Conservation (phyloP, 352 stramenopile species). For the Elongisporangium prolatum region DNA sequence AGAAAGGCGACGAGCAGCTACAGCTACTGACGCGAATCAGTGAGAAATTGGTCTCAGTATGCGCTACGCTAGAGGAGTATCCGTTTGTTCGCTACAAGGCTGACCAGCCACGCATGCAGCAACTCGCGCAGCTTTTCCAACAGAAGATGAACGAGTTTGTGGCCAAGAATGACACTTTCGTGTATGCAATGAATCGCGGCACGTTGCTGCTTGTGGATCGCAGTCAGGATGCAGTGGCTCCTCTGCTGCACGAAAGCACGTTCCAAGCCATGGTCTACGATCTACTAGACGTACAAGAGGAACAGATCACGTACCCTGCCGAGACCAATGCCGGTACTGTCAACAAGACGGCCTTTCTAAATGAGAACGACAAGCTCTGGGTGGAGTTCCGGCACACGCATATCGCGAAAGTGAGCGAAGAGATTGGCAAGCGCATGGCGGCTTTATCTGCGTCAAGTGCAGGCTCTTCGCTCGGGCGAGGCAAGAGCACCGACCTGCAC, state of each 20-base stretch:
- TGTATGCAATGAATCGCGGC: conserved; percentile 83
- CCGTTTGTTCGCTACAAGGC: conserved; percentile 93
- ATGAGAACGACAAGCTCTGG: conserved; percentile 97
- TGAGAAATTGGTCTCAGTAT: conserved; percentile 94
- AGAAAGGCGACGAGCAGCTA: conserved; percentile 33
- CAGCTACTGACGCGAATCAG: conserved; percentile 63
- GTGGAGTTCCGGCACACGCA: conserved; percentile 95
- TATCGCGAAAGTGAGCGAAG: conserved; percentile 88
- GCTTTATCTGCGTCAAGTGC: conserved; percentile 76
- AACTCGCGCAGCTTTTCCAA: conserved; percentile 91
- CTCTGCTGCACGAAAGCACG: conserved; percentile 97
- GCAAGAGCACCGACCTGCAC: conserved; percentile 83
- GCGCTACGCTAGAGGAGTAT: conserved; percentile 96
- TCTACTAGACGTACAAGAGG: conserved; percentile 91
- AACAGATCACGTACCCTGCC: conserved; percentile 90
- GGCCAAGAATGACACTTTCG: conserved; percentile 86
- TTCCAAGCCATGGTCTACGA: conserved; percentile 98
- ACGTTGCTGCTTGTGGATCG: conserved; percentile 95
- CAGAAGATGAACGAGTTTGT: conserved; percentile 96
- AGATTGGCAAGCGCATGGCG: conserved; percentile 76
- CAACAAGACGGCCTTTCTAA: conserved; percentile 91
- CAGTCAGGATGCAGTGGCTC: conserved; percentile 90
- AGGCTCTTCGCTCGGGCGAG: conserved; percentile 69
- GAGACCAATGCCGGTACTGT: conserved; percentile 77
- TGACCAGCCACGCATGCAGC: conserved; percentile 77